A percentile compares a stretch with the other conserved stretches of the same genome.
phyloP scores from a whole-genome alignment of 441 rosid genomes.

The Pelargonium citronellum region DNA sequence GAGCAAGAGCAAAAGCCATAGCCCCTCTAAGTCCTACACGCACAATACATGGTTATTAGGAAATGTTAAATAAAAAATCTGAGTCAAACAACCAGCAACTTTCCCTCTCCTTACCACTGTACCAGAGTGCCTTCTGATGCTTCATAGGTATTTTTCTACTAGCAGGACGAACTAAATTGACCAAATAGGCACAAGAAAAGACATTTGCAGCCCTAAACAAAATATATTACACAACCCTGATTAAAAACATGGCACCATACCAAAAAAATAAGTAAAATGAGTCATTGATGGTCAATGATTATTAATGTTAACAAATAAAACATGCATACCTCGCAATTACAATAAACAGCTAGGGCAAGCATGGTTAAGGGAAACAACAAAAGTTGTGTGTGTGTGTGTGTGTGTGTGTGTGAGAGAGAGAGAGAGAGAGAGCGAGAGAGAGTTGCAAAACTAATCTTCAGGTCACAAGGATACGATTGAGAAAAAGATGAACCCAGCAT shows the following conservation, averaged over 20 bases:
- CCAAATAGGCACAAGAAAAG: slow-evolving; percentile 86
- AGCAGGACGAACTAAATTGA: slow-evolving; percentile 79
- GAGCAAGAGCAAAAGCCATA: slow-evolving; percentile 99
- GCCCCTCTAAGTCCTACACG: slow-evolving; percentile 95
- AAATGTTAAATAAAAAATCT: neutral
- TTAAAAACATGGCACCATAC: neutral
- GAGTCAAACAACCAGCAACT: slow-evolving; percentile 13
- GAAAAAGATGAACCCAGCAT: slow-evolving; percentile 84
- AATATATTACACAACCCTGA: slow-evolving; percentile 22
- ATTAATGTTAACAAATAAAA: slow-evolving; percentile 16
- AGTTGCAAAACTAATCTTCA: slow-evolving; percentile 9
- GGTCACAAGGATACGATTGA: slow-evolving; percentile 87
- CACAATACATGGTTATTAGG: slow-evolving; percentile 11
- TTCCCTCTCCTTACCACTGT: slow-evolving; percentile 69
- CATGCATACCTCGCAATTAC: slow-evolving; percentile 66
- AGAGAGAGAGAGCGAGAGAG: neutral
- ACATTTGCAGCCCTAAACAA: slow-evolving; percentile 81
- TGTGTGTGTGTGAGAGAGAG: neutral
- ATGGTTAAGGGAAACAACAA: slow-evolving; percentile 36
- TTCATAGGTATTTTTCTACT: slow-evolving; percentile 70
- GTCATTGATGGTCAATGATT: neutral
- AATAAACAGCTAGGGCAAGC: slow-evolving; percentile 59
- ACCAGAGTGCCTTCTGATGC: slow-evolving; percentile 98
- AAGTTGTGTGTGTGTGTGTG: neutral
- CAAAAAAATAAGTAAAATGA: slow-evolving; percentile 21